Conservation (phyloP, 2,329 filamentous ascomycete genomes). For the Macroventuria anomochaeta region DNA sequence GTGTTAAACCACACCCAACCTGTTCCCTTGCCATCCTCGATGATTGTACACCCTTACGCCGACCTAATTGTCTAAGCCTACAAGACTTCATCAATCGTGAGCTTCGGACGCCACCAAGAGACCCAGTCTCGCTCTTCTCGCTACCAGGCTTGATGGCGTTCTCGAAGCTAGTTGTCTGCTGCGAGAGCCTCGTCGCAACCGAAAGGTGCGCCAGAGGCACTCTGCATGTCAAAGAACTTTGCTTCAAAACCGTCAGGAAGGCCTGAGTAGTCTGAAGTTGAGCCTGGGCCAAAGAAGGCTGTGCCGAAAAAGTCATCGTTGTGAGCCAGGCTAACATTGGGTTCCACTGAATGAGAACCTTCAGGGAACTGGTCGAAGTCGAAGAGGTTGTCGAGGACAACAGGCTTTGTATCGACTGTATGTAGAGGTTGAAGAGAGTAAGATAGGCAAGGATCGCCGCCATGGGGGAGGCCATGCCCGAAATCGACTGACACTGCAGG, state of each 20-base stretch:
- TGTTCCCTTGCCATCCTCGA: conserved; percentile 26
- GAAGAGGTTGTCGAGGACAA: conserved; percentile 44
- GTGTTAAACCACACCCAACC: conserved; percentile 22
- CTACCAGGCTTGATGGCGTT: conserved; percentile 33
- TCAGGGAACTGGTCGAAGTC: conserved; percentile 52
- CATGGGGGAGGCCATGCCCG: conserved; percentile 36
- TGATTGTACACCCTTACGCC: conserved; percentile 38
- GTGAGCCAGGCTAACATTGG: conserved; percentile 42
- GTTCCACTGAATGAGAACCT: conserved; percentile 32
- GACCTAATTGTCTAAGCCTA: conserved; percentile 36
- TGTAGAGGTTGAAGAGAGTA: conserved; percentile 45
- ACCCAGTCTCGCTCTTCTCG: conserved; percentile 31
- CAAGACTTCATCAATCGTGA: conserved; percentile 39
- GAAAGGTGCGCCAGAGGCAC: conserved; percentile 56
- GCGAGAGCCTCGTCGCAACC: conserved; percentile 58
- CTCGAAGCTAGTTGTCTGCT: conserved; percentile 48
- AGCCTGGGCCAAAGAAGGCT: conserved; percentile 40
- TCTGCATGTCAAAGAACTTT: conserved; percentile 53
- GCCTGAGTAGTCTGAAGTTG: conserved; percentile 41
- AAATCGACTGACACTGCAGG: conserved; percentile 98
- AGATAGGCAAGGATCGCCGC: conserved; percentile 46
- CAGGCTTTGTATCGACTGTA: conserved; percentile 50
- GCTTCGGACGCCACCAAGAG: conserved; percentile 29
- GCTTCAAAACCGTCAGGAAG: conserved; percentile 49
- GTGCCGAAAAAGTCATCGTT: conserved; percentile 45